A percentile compares a stretch with the other conserved stretches of the same genome.
Evolutionary conservation across 176 grass and related monocot species (phyloP).

Genomic region (Aegilops umbellulata): DNA sequence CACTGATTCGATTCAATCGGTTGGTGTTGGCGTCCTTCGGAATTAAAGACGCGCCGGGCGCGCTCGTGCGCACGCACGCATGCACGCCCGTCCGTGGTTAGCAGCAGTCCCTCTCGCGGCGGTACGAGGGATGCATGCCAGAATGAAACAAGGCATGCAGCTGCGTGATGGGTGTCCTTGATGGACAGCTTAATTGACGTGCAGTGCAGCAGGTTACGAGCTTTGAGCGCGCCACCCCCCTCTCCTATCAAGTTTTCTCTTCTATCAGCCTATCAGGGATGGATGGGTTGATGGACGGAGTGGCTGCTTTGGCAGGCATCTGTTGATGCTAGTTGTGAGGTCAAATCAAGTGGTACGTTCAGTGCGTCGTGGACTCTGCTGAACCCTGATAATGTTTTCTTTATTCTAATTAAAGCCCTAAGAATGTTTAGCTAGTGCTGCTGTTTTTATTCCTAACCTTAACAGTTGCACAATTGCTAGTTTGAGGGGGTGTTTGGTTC

Average conservation of each 20-base stretch:
- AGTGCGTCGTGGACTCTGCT: neutral
- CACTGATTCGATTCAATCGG: neutral
- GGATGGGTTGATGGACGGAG: neutral
- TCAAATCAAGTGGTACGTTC: neutral
- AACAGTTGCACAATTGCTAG: neutral
- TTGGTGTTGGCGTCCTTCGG: neutral
- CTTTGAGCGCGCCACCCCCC: neutral
- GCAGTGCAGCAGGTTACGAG: neutral
- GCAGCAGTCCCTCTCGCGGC: neutral
- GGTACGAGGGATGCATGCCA: neutral
- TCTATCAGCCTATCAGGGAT: neutral
- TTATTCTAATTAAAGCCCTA: neutral
- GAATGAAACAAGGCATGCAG: neutral
- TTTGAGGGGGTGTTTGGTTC: no score
- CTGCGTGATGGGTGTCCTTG: neutral
- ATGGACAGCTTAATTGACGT: neutral
- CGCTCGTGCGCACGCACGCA: neutral
- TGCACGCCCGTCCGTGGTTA: neutral
- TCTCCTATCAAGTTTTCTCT: no score
- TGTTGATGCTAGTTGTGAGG: neutral
- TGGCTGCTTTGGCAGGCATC: neutral
- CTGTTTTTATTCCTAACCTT: neutral
- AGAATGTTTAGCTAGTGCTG: neutral
- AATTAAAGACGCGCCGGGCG: no score
- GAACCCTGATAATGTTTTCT: no score